Percentiles rank a stretch among this genome's conserved stretches.
Conservation (phyloP, 2,329 filamentous ascomycete species). For the Ceratocystis lukuohia region DNA sequence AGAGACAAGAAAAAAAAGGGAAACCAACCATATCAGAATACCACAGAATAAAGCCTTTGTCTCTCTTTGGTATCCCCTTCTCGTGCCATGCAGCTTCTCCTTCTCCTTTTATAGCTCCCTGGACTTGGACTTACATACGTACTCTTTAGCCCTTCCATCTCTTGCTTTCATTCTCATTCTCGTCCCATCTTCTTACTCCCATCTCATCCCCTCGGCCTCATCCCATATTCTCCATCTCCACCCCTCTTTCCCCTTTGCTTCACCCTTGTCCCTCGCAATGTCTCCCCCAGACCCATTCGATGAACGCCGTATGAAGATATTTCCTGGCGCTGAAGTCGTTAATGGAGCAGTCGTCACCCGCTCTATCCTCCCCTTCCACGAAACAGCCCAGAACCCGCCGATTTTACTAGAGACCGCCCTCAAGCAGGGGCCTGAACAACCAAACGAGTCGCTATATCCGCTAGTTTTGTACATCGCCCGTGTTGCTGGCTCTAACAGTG, state of each 20-base stretch:
- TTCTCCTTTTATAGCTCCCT: neutral
- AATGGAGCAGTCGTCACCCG: conserved; percentile 13
- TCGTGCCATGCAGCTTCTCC: neutral
- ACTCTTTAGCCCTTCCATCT: neutral
- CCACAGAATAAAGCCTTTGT: too few relatives aligned
- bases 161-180: neutral
- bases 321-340: conserved; percentile 7
- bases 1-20: neutral
- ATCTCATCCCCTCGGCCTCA: neutral
- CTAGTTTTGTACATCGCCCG: conserved; percentile 82
- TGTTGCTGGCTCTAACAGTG: conserved; percentile 82
- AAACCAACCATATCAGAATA: too few relatives aligned
- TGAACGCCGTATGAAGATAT: conserved; percentile 12
- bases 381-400: conserved; percentile 70
- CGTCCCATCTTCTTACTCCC: neutral
- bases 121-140: neutral
- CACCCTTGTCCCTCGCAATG: neutral
- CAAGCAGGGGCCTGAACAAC: conserved; percentile 68
- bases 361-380: conserved; percentile 17
- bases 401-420: conserved; percentile 71
- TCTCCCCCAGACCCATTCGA: neutral
- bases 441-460: conserved; percentile 53
- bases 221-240: neutral
- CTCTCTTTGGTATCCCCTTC: neutral
- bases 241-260: neutral